Percentiles rank a stretch among this genome's conserved stretches.
Conservation (phyloP, 2,329 filamentous ascomycete genomes). For the Phaeosphaeriaceae sp. region DNA sequence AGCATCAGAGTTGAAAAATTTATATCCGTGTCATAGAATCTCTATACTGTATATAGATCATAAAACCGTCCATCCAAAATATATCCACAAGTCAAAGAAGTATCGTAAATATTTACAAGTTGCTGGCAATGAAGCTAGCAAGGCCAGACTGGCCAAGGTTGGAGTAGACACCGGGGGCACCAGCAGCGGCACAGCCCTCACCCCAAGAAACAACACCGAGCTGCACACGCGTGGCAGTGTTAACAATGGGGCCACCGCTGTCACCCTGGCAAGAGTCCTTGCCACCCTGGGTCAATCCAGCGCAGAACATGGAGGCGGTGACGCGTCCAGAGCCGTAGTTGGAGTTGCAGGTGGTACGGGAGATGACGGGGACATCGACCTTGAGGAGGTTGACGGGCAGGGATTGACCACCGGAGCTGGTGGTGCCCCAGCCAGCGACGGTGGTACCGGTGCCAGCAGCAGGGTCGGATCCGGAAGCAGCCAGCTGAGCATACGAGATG, state of each 20-base stretch:
- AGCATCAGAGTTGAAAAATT: no score
- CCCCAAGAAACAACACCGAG: constrained; percentile 34
- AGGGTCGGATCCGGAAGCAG: constrained; percentile 32
- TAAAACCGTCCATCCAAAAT: background rate
- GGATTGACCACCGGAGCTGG: constrained; percentile 12
- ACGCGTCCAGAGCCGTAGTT: constrained; percentile 24
- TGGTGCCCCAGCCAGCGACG: constrained; percentile 38
- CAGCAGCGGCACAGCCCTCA: constrained; percentile 30
- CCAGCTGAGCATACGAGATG: constrained; percentile 29
- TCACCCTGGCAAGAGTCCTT: constrained; percentile 45
- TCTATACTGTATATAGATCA: no score
- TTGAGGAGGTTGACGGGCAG: constrained; percentile 27
- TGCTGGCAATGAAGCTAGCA: constrained; percentile 25
- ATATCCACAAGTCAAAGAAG: background rate
- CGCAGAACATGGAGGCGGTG: constrained; percentile 38
- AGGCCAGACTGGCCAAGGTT: constrained; percentile 17
- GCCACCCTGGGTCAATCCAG: constrained; percentile 30
- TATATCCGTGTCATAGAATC: no score
- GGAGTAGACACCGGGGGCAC: constrained; percentile 36
- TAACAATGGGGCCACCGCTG: constrained; percentile 35
- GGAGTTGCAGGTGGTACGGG: constrained; percentile 29
- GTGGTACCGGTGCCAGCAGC: constrained; percentile 23
- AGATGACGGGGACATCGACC: constrained; percentile 38
- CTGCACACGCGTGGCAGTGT: constrained; percentile 13
- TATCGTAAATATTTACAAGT: constrained; percentile 18